phyloP scores from a whole-genome alignment of 225 moss, liverwort and hornwort genomes.

The Pseudisothecium myosuroides region DNA sequence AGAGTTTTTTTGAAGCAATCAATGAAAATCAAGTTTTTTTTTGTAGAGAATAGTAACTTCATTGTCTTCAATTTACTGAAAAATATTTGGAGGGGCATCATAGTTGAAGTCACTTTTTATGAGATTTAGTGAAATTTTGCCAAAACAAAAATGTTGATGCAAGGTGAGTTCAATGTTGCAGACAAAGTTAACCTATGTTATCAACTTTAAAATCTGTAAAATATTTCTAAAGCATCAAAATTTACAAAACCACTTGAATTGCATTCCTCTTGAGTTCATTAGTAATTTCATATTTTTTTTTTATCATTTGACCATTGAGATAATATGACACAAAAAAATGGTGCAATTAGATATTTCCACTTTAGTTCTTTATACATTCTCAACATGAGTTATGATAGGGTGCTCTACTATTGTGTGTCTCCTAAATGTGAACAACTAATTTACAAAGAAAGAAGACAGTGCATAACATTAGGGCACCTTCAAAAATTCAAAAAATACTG shows the following conservation, averaged over 20 bases:
- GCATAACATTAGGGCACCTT: neutral
- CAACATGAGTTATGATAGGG: accelerated
- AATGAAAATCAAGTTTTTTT: neutral
- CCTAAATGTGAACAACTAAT: neutral
- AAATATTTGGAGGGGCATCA: neutral
- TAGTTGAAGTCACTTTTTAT: neutral
- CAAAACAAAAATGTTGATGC: neutral
- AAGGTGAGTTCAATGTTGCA: neutral
- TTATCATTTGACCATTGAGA: neutral
- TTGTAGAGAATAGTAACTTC: neutral
- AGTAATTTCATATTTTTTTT: neutral
- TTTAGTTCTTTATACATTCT: neutral
- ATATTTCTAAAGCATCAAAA: neutral
- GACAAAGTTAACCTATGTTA: accelerated
- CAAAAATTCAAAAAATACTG: neutral
- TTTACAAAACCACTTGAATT: neutral
- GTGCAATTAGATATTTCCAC: neutral
- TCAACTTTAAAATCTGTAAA: neutral
- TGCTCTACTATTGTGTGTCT: accelerated
- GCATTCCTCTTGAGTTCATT: accelerated
- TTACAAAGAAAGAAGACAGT: neutral
- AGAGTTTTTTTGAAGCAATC: neutral
- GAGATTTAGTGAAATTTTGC: neutral
- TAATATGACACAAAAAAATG: accelerated
- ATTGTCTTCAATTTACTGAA: neutral